Evolutionary conservation across 352 stramenopile species (phyloP).

Genomic region (Albugo candida): DNA sequence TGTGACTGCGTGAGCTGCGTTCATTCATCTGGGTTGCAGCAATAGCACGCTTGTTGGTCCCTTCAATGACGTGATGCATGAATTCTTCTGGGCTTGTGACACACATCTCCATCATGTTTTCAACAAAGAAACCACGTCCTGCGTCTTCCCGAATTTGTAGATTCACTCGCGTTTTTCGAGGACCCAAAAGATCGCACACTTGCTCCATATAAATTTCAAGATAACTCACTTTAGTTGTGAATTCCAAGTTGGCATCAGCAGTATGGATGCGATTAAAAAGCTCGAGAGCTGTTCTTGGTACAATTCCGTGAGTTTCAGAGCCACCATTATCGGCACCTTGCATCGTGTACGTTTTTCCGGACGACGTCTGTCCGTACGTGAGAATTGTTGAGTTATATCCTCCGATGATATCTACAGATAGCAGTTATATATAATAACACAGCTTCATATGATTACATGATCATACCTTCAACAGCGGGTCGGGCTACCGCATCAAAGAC

Average conservation of each 20-base stretch:
- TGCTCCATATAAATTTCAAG: conserved; percentile 99
- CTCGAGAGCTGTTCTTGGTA: conserved; percentile 14
- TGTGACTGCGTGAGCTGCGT: too few species aligned
- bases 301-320: conserved; percentile 13
- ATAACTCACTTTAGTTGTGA: conserved; percentile 93
- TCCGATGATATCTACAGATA: conserved; percentile 16
- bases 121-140: too few species aligned
- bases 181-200: conserved; percentile 85
- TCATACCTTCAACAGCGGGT: too few species aligned
- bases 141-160: conserved; percentile 22
- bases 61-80: too few species aligned
- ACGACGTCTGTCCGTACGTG: conserved; percentile 28
- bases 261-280: conserved; percentile 47
- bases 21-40: too few species aligned
- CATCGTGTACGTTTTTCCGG: conserved; percentile 33
- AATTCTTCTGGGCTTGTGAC: too few species aligned
- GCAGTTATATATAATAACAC: too few species aligned
- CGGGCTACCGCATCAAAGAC: too few species aligned
- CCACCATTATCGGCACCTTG: conserved; percentile 19
- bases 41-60: too few species aligned
- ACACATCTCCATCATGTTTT: too few species aligned
- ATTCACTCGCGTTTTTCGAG: too few species aligned
- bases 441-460: too few species aligned
- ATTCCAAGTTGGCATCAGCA: conserved; percentile 69
- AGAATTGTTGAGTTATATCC: conserved; percentile 50